Evolutionary conservation across 2,329 filamentous ascomycete species (phyloP).

Genomic region (Aspergillus amoenus): DNA sequence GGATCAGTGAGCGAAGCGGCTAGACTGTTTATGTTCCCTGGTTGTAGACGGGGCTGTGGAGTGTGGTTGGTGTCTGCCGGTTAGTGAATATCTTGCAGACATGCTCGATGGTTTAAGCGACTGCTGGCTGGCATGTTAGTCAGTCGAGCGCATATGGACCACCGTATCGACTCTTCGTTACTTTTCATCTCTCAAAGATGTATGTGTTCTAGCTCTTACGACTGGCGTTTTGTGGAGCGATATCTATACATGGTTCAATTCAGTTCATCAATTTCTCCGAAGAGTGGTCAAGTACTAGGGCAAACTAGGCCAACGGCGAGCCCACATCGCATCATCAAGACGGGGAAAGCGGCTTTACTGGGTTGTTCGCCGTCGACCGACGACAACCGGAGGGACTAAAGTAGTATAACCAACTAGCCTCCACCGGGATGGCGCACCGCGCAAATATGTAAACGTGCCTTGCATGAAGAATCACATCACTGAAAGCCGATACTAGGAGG

Average conservation of each 20-base stretch:
- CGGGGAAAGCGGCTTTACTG: too few species aligned
- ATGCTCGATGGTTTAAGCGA: not conserved
- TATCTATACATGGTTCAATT: not conserved
- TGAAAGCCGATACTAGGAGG: too few species aligned
- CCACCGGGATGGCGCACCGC: too few species aligned
- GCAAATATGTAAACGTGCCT: too few species aligned
- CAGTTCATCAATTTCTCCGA: not conserved
- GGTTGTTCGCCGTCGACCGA: not conserved
- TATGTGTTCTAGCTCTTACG: not conserved
- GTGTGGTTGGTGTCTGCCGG: not conserved
- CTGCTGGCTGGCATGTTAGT: not conserved
- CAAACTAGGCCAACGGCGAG: not conserved
- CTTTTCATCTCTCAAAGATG: not conserved
- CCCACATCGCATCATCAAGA: not conserved
- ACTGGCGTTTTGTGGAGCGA: constrained; percentile 2
- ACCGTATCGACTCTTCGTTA: not conserved
- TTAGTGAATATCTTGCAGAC: not conserved
- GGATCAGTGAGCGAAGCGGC: constrained; percentile 12
- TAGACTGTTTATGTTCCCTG: not conserved
- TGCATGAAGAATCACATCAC: too few species aligned
- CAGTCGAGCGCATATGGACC: not conserved
- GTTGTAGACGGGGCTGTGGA: not conserved
- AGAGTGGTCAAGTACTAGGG: not conserved
- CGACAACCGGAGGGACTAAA: not conserved
- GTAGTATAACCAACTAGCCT: too few species aligned